A percentile compares a stretch with the other conserved stretches of the same genome.
phyloP scores from a whole-genome alignment of 2,329 filamentous ascomycete species.

The Exserohilum rostratum region DNA sequence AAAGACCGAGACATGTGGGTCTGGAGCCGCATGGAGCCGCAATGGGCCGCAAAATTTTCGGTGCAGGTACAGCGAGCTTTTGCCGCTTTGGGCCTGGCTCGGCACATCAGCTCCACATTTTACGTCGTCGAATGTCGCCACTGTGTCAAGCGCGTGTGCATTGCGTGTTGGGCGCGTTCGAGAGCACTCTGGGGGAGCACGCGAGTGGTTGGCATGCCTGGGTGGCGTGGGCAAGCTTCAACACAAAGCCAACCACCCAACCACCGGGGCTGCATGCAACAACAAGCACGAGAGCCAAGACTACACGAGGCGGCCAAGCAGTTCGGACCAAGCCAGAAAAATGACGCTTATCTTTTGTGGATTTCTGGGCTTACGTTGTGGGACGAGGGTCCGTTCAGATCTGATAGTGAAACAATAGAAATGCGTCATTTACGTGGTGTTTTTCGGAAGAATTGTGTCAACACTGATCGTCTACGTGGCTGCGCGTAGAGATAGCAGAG shows the following conservation, averaged over 20 bases:
- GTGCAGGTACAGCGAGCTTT: slow-evolving; percentile 10
- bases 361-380: slow-evolving; percentile 6
- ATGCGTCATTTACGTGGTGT: slow-evolving; percentile 3
- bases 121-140: slow-evolving; percentile 5
- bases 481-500: slow-evolving; percentile 2
- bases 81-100: slow-evolving; percentile 1
- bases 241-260: not conserved
- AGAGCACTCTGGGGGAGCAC: slow-evolving; percentile 6
- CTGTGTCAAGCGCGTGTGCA: not conserved
- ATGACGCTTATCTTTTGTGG: slow-evolving; percentile 18
- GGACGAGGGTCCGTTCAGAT: slow-evolving; percentile 7
- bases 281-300: slow-evolving; percentile 4
- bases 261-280: not conserved
- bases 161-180: slow-evolving; percentile 2
- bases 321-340: slow-evolving; percentile 4
- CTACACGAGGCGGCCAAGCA: slow-evolving; percentile 3
- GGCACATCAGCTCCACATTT: slow-evolving; percentile 4
- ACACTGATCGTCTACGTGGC: not conserved
- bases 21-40: slow-evolving; percentile 12
- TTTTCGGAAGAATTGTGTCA: slow-evolving; percentile 2
- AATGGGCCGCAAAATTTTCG: not conserved
- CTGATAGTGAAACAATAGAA: not conserved
- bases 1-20: slow-evolving; percentile 7
- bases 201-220: not conserved
- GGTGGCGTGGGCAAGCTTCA: slow-evolving; percentile 5